phyloP scores from a whole-genome alignment of 225 moss, liverwort and hornwort genomes.

The Ulota crispa region DNA sequence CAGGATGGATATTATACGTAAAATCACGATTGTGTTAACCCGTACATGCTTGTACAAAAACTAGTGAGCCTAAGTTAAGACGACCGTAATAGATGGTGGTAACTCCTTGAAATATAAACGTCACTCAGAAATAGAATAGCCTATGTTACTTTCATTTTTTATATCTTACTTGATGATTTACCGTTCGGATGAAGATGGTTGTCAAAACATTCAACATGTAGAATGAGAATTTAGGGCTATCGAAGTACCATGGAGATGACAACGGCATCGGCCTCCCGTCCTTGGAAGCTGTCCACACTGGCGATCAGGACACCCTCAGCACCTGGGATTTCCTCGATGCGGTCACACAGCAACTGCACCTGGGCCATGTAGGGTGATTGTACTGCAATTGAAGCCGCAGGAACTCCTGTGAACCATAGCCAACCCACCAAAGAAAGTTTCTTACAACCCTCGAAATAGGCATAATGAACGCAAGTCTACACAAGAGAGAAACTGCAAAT shows the following conservation, averaged over 20 bases:
- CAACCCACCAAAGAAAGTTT: not conserved
- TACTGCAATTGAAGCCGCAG: conserved; percentile 78
- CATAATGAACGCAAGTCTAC: not conserved
- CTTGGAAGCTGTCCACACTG: conserved; percentile 97
- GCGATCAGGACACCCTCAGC: conserved; percentile 77
- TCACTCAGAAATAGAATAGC: too few species aligned
- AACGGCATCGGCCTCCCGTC: conserved; percentile 92
- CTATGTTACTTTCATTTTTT: too few species aligned
- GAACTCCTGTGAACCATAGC: conserved; percentile 55
- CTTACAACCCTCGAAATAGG: not conserved
- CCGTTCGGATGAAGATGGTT: too few species aligned
- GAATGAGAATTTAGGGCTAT: not conserved
- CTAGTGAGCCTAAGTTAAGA: too few species aligned
- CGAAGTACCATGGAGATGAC: conserved; percentile 89
- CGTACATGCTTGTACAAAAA: too few species aligned
- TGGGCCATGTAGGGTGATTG: conserved; percentile 95
- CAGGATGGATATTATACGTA: not conserved
- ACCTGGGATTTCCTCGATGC: conserved; percentile 77
- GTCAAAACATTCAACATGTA: too few species aligned
- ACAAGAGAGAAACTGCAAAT: not conserved
- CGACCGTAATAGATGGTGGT: too few species aligned
- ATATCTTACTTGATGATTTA: too few species aligned
- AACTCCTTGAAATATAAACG: too few species aligned
- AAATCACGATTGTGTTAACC: not conserved
- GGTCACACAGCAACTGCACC: conserved; percentile 90